Base-by-base conservation (phyloP, 805 yeast species). In the Yueomyces sinensis region DNA sequence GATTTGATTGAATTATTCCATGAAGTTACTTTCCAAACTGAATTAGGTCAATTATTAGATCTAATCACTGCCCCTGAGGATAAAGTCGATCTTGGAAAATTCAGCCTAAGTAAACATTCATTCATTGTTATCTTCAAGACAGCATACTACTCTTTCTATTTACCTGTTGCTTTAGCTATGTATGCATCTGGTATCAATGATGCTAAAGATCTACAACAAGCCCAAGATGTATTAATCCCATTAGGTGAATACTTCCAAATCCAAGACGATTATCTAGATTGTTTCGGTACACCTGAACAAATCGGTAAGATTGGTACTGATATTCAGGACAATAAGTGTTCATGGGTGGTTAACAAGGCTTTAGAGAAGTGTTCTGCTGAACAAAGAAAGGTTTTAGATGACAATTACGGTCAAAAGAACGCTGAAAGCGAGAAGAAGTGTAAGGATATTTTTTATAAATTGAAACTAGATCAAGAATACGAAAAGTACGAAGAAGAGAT, bases 261-360 rank as follows among this genome's bases (percentile, higher is more conserved):
- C 47, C 98, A 91, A 65, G 99, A 91, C 57, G 99, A 91, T 60
- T 91, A 70, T 65, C 72, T 91, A 45, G 99, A 91, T 62, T 83
- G 95, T 61, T 91, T 83, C 54, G 99, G 98, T 45, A 84, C 89
- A 49, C 95, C 98, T 30, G 93, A 82, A 55, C 84, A 89, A 52
- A 91, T 87, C 54, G 99, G 99, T 43, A 91, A 91, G 69, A 84
- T 91, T 47, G 99, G 99, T 47, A 91, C 98, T 40, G 99, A 91
- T 59, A 91, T 91, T 54, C 82, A 82, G 65, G 99, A 91, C 63
- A 91, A 91, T 74, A 91, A 91, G 63, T 91, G 99, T 62, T 82
- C 95, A 30, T 91, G 99, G 99, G 76, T 91, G 37, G 72, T 91
- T 50, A 91, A 91, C 68, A 82, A 83, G 47, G 98, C 98, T 6